A percentile compares a stretch with the other conserved stretches of the same genome.
phyloP scores from a whole-genome alignment of 305 asterid genomes.

The Solanum hybrid region DNA sequence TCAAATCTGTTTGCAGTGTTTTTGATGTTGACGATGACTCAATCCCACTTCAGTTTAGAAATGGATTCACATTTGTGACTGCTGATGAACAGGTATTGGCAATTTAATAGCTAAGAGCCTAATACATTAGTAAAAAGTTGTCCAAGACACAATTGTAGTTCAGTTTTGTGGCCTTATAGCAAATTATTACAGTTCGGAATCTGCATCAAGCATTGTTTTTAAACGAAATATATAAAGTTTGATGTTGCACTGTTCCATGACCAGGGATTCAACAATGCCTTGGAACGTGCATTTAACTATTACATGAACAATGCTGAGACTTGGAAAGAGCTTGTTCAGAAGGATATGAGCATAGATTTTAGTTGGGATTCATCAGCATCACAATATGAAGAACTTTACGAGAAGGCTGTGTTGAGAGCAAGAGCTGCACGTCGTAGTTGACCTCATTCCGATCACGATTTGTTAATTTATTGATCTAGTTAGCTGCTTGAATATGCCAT shows the following conservation, averaged over 20 bases:
- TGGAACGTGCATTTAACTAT: constrained; percentile 68
- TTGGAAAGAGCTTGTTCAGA: constrained; percentile 71
- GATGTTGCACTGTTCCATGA: background rate
- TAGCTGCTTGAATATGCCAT: background rate
- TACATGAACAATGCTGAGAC: constrained; percentile 39
- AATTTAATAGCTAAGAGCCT: background rate
- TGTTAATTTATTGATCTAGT: constrained; percentile 2
- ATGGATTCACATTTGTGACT: constrained; percentile 72
- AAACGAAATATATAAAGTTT: background rate
- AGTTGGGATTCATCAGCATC: constrained; percentile 91
- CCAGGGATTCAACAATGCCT: constrained; percentile 65
- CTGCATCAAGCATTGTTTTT: background rate
- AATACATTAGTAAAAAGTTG: background rate
- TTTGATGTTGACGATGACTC: constrained; percentile 79
- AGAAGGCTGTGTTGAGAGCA: constrained; percentile 61
- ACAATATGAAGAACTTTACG: constrained; percentile 72
- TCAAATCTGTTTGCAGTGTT: constrained; percentile 50
- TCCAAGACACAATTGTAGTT: background rate
- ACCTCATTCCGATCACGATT: constrained; percentile 2
- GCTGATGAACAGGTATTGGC: constrained; percentile 75
- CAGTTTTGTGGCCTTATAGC: background rate
- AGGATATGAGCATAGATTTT: constrained; percentile 83
- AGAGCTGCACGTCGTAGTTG: constrained; percentile 33
- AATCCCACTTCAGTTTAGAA: constrained; percentile 69
- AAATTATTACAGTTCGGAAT: background rate